Base-by-base conservation (phyloP, 1,284 basidiomycete species). In the Porogramme epimiltina region DNA sequence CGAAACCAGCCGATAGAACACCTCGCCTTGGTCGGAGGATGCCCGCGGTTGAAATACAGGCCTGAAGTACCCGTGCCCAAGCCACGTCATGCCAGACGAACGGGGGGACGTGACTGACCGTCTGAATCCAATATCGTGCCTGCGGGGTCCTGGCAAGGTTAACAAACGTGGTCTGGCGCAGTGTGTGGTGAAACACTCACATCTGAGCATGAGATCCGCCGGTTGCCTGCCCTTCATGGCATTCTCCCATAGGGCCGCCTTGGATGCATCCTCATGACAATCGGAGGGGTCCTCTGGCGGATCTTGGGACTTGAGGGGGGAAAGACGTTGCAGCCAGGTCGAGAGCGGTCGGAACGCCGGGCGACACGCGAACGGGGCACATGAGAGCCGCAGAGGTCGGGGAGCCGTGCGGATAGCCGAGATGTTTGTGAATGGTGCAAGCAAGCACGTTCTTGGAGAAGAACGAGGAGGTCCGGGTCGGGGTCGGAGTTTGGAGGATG, bases 91-190 rank as follows among this genome's bases (percentile, higher is more conserved):
- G n/a, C n/a, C n/a, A n/a, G n/a, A n/a, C 11, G 13, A n/a, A 18
- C 25, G 34, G 54, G 9, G 22, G 19, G 20, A 51, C 40, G 18
- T 42, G 47, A 62, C 63, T 48, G 68, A 80, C 92, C 93, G 69
- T 88, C 82, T 23, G 82, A 76, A 68, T 95, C 93, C 55, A 95
- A 76, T n/a, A 95, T 77, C 23, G 92, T 95, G 69, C 93, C 92
- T 95, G 63, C 54, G 23, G 49, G 47, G n/a, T n/a, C 55, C 59
- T 49, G 44, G 49, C 53, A 59, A 48, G 47, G 43, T 51, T 51
- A 52, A 54, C 51, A 54, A 51, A 52, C 48, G 51, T 52, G 54
- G 26, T 39, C 33, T n/a, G 20, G 19, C 25, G 19, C 18, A n/a
- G 42, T 20, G 19, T 10, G 49, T 28, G 33, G 23, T n/a, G n/a